Percentiles rank a stretch among this genome's conserved stretches.
These are phyloP conservation scores for Pistacia integerrima DNA, from an alignment of 345 rosid species.

Conservation along the genomic window DNA sequence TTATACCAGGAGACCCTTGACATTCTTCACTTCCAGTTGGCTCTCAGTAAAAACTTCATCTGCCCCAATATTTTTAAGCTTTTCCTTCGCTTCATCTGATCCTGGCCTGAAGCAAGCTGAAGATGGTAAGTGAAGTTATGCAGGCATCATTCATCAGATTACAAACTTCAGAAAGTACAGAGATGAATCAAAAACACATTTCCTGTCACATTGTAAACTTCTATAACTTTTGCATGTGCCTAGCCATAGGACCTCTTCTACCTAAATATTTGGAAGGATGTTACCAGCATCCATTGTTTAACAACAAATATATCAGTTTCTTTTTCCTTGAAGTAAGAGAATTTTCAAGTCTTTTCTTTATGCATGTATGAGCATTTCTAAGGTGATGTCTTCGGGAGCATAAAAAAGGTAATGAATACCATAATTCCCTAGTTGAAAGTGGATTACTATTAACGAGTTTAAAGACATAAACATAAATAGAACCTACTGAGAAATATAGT, in stretches of 20 bases:
- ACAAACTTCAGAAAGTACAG: not conserved
- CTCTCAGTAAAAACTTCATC: slow-evolving; percentile 76
- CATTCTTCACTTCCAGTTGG: slow-evolving; percentile 75
- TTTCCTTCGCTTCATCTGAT: slow-evolving; percentile 69
- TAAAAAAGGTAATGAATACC: not conserved
- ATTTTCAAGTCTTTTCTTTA: not conserved
- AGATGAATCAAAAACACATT: not conserved
- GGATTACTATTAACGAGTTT: not conserved
- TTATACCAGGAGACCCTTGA: slow-evolving; percentile 78
- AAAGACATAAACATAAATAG: not conserved
- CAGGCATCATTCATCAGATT: slow-evolving; percentile 1
- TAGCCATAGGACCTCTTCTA: not conserved
- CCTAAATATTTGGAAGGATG: not conserved
- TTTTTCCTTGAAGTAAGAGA: not conserved
- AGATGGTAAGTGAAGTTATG: slow-evolving; percentile 17
- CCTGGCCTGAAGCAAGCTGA: slow-evolving; percentile 51
- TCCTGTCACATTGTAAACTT: not conserved
- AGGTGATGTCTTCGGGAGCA: not conserved
- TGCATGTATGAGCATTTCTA: not conserved
- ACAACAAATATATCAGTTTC: not conserved
- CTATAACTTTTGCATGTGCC: not conserved
- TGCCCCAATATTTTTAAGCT: slow-evolving; percentile 70
- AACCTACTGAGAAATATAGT: not conserved
- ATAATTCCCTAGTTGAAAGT: not conserved
- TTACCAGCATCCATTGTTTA: not conserved